Evolutionary conservation across 129 eudicot species (phyloP).

Genomic region (Centella asiatica): DNA sequence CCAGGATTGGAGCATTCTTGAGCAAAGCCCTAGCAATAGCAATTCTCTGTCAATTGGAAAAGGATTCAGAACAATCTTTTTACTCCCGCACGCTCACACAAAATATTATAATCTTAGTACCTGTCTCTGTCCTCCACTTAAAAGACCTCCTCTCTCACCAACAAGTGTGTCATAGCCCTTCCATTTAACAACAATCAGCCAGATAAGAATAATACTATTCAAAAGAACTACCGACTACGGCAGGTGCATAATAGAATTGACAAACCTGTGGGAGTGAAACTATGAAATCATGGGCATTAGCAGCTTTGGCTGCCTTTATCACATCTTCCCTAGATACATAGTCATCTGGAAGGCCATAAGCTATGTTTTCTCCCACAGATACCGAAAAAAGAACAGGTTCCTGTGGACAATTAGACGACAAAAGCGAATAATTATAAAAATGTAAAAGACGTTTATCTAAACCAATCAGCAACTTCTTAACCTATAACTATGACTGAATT

Average conservation of each 20-base stretch:
- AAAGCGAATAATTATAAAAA: constrained; percentile 4
- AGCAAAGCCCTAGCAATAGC: constrained; percentile 96
- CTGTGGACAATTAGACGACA: constrained; percentile 24
- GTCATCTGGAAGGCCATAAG: constrained; percentile 94
- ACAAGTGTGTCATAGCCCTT: constrained; percentile 97
- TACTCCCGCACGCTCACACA: not conserved
- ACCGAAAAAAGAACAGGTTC: constrained; percentile 95
- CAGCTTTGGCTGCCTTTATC: constrained; percentile 95
- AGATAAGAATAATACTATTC: not conserved
- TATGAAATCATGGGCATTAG: constrained; percentile 96
- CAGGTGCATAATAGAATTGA: not conserved
- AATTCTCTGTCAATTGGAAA: constrained; percentile 56
- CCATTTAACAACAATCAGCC: constrained; percentile 15
- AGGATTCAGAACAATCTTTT: constrained; percentile 3
- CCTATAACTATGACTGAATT: no score
- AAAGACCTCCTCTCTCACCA: constrained; percentile 92
- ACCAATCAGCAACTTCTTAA: not conserved
- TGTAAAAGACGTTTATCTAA: not conserved
- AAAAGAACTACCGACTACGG: not conserved
- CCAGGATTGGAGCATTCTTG: constrained; percentile 82
- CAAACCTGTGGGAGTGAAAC: constrained; percentile 89
- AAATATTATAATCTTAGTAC: constrained; percentile 22
- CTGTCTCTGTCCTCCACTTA: constrained; percentile 99
- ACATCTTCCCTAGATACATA: constrained; percentile 82
- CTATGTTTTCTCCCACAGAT: constrained; percentile 95